Conservation (phyloP, 768 basidiomycete species). For the Russula virescens region DNA sequence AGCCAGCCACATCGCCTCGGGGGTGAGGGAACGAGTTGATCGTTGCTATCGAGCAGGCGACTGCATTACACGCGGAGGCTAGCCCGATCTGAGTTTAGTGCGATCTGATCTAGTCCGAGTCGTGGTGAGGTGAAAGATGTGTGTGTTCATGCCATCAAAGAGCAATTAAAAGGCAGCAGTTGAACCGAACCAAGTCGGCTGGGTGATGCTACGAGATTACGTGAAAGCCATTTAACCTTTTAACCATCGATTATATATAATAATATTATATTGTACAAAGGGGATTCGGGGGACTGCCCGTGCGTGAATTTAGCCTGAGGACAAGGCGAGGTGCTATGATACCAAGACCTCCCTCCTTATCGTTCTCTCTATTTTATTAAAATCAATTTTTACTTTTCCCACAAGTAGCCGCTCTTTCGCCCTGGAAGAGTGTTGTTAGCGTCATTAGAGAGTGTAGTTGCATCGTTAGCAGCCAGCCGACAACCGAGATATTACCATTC, state of each 20-base stretch:
- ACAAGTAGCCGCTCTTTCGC: not conserved
- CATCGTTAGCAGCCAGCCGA: not conserved
- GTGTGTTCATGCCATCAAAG: not conserved
- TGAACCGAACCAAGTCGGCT: not conserved
- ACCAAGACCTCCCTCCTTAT: too few relatives aligned
- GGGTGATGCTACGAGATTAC: slow-evolving; percentile 5
- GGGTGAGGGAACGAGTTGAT: not conserved
- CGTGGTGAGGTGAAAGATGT: not conserved
- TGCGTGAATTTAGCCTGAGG: slow-evolving; percentile 11
- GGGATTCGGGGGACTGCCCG: not conserved
- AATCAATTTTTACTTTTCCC: not conserved
- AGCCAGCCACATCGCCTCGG: not conserved
- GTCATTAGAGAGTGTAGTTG: too few relatives aligned
- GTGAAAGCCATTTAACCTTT: slow-evolving; percentile 17
- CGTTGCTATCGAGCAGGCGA: slow-evolving; percentile 5
- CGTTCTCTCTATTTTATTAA: too few relatives aligned
- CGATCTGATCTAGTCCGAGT: not conserved
- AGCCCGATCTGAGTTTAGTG: slow-evolving; percentile 8
- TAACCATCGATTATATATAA: slow-evolving; percentile 2
- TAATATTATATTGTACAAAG: not conserved
- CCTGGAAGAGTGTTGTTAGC: not conserved
- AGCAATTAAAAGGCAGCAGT: not conserved
- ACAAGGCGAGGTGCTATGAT: not conserved
- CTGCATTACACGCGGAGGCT: not conserved
- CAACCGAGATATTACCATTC: slow-evolving; percentile 15